phyloP scores from a whole-genome alignment of 495 filamentous ascomycete species.

The Aspergillus haitiensis region DNA sequence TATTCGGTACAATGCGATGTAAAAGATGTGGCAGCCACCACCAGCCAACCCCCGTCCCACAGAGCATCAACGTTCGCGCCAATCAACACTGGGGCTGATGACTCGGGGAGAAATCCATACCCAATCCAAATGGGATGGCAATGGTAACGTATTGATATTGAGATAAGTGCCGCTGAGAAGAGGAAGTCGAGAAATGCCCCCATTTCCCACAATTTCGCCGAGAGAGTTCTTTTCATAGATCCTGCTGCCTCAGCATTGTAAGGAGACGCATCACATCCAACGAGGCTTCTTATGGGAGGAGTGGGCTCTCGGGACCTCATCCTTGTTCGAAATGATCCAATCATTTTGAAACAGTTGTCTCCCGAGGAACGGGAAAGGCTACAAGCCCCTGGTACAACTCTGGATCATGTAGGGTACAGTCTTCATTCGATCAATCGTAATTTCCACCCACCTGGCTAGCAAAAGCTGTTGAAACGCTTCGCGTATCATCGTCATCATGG shows the following conservation, averaged over 20 bases:
- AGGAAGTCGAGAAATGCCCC: conserved; percentile 9
- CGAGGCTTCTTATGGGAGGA: conserved; percentile 16
- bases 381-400: conserved; percentile 21
- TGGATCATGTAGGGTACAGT: conserved; percentile 13
- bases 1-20: conserved; percentile 11
- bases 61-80: background rate
- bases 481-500: conserved; percentile 81
- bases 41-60: conserved; percentile 7
- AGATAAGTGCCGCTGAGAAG: conserved; percentile 17
- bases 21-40: conserved; percentile 4
- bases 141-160: conserved; percentile 19
- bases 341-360: conserved; percentile 20
- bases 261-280: conserved; percentile 15
- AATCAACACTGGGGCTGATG: conserved; percentile 5
- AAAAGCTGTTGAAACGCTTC: conserved; percentile 93
- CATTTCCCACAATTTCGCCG: conserved; percentile 21
- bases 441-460: conserved; percentile 89
- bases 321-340: conserved; percentile 18
- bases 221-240: conserved; percentile 18
- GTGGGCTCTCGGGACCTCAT: conserved; percentile 20
- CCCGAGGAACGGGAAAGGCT: conserved; percentile 17
- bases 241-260: conserved; percentile 15
- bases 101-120: conserved; percentile 6
- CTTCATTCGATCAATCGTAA: conserved; percentile 70
- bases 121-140: conserved; percentile 14